Evolutionary conservation across 208 protist species (phyloP), one percentile per base, ranked within the genome.

Genomic region (Leishmania aethiopica): DNA sequence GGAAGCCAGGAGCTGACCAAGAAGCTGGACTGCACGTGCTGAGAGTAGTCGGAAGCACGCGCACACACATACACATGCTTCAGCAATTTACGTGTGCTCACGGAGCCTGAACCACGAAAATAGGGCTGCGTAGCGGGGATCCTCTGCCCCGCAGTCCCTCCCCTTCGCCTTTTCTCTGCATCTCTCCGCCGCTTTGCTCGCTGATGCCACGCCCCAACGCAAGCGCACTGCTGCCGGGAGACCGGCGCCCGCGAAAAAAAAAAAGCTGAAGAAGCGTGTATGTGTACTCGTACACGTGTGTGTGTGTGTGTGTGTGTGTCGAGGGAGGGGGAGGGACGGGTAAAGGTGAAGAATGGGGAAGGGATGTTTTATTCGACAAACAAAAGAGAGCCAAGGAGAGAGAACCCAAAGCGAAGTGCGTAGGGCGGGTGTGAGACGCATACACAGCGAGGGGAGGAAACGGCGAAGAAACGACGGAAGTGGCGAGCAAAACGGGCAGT

Each of bases 41-140:
- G 35, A 32, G 45, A 22, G n/a, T 4, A 37, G 22, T 49, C 17
- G 5, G 42, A 37, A 45, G 40, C 62, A 74, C 45, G 19, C 28
- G n/a, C 25, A 62, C 57, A 62, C 35, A 37, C 3, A 32, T 4
- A 75, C 28, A 75, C 73, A 17, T 66, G 40, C 49, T 47, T 78
- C 73, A 79, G 32, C n/a, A 79, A 79, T 37, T 40, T 51, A 67
- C 51, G 42, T 79, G 75, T 15, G 17, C 40, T 40, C 75, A 35
- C 69, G 70, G 70, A 55, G 45, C 13, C 25, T 15, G 40, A 53
- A 45, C 70, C 25, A 19, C 25, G 10, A 1, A 2, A 74, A 53
- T 19, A 49, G 8, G 11, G 25, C 40, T 35, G 55, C 6, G 42
- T 74, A 49, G 70, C 28, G 22, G 15, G n/a, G 42, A 53, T 53